These are phyloP conservation scores for Septoria linicola DNA, from an alignment of 2,329 filamentous ascomycete genomes.

Conservation along the genomic window DNA sequence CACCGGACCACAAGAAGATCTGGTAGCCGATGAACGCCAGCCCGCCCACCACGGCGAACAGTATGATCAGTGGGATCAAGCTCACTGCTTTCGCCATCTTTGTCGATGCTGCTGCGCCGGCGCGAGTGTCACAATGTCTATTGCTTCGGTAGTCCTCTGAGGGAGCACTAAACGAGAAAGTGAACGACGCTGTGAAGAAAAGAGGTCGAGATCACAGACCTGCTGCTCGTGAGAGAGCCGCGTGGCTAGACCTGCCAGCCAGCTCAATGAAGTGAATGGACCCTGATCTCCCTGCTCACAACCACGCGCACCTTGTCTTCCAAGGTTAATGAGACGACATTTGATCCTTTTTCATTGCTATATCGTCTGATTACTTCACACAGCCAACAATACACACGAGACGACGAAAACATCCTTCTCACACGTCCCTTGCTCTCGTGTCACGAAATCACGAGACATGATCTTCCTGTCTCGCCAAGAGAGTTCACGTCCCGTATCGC, in stretches of 20 bases:
- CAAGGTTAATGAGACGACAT: background rate
- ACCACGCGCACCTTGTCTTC: background rate
- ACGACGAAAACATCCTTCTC: background rate
- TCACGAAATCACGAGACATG: background rate
- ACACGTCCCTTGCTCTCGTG: no score
- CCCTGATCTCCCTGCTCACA: background rate
- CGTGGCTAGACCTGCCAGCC: background rate
- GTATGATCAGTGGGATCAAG: constrained; percentile 65
- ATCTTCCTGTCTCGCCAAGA: no score
- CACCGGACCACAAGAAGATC: constrained; percentile 65
- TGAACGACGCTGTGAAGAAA: no score
- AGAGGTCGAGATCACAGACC: no score
- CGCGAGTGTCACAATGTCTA: background rate
- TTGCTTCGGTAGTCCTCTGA: no score
- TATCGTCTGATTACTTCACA: background rate
- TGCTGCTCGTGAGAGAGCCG: background rate
- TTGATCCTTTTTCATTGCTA: background rate
- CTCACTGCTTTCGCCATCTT: constrained; percentile 25
- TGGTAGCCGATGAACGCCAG: constrained; percentile 67
- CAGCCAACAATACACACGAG: background rate
- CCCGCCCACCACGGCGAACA: constrained; percentile 58
- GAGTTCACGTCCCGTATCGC: no score
- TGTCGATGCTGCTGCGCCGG: background rate
- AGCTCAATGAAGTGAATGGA: background rate
- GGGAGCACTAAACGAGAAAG: no score